These are phyloP conservation scores for Salix viminalis DNA, from an alignment of 345 rosid genomes.

Conservation along the genomic window DNA sequence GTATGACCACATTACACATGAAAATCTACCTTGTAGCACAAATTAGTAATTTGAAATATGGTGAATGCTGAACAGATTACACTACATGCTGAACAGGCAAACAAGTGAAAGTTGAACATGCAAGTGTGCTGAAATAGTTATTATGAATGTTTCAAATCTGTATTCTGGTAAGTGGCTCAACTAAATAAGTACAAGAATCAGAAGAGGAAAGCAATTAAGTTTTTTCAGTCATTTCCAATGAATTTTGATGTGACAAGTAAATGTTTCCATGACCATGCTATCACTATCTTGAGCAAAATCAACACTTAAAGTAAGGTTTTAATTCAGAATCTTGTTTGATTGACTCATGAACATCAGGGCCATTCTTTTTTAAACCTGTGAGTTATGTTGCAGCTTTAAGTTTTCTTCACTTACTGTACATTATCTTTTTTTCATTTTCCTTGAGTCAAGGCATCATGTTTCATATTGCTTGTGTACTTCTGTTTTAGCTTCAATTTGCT, in stretches of 20 bases:
- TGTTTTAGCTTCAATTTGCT: neutral
- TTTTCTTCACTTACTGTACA: neutral
- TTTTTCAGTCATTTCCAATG: neutral
- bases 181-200: neutral
- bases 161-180: neutral
- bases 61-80: neutral
- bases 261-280: neutral
- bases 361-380: neutral
- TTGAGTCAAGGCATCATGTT: neutral
- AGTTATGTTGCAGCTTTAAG: neutral
- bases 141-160: neutral
- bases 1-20: neutral
- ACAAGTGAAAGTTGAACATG: neutral
- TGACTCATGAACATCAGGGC: neutral
- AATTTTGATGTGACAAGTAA: neutral
- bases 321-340: neutral
- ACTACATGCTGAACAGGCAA: constrained; percentile 4
- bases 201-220: neutral
- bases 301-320: neutral
- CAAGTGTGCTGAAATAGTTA: neutral
- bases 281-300: neutral
- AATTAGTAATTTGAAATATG: neutral
- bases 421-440: neutral
- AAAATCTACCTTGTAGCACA: neutral
- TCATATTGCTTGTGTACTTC: neutral